These are phyloP conservation scores for Pseudoscleropodium purum DNA, from an alignment of 225 moss, liverwort and hornwort species.

Conservation along the genomic window DNA sequence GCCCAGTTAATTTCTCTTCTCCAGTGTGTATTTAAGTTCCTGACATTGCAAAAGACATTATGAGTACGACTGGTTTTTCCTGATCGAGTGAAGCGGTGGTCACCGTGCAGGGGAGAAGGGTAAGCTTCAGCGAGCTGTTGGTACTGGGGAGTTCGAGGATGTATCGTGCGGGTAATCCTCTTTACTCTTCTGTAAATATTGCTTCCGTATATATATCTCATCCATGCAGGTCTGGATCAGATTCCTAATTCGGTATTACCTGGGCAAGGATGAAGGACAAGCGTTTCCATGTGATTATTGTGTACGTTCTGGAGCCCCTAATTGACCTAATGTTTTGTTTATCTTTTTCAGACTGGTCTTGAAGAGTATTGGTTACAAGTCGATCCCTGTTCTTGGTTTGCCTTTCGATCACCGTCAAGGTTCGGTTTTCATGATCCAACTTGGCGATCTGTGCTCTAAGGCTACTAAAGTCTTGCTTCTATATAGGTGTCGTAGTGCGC, in stretches of 20 bases:
- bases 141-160: slow-evolving; percentile 79
- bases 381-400: slow-evolving; percentile 65
- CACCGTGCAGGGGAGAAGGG: slow-evolving; percentile 35
- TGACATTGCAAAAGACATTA: not conserved
- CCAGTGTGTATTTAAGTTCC: not conserved
- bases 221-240: not conserved
- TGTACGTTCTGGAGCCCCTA: not conserved
- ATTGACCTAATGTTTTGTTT: not conserved
- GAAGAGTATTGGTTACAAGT: slow-evolving; percentile 95
- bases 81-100: not conserved
- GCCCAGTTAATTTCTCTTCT: not conserved
- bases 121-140: slow-evolving; percentile 67
- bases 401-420: slow-evolving; percentile 72
- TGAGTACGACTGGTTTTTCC: not conserved
- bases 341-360: slow-evolving; percentile 63
- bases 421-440: slow-evolving; percentile 10
- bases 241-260: not conserved
- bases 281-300: not conserved
- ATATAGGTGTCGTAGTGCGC: not conserved
- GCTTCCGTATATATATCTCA: not conserved
- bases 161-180: slow-evolving; percentile 64
- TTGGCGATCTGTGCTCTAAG: not conserved
- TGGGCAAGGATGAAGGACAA: not conserved
- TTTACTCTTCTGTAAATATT: not conserved
- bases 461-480: not conserved